Evolutionary conservation across 2,329 filamentous ascomycete genomes (phyloP).

Genomic region (Neophaeococcomyces aloes): DNA sequence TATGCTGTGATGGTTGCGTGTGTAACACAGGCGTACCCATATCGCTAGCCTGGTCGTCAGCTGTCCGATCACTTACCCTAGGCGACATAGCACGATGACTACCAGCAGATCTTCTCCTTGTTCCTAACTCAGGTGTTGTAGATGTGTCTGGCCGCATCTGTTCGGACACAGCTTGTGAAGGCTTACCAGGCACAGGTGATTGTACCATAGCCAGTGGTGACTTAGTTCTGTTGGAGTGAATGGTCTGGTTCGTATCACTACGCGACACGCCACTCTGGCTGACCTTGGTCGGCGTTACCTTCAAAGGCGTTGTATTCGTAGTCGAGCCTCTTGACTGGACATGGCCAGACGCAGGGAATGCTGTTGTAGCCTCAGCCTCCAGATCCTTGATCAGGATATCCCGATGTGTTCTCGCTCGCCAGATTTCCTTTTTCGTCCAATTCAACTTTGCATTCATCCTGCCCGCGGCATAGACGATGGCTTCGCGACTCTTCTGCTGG

Average conservation of each 20-base stretch:
- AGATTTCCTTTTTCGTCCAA: conserved; percentile 90
- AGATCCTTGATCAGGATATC: conserved; percentile 80
- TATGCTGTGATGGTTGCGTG: conserved; percentile 25
- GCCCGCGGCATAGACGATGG: conserved; percentile 73
- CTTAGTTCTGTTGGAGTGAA: conserved; percentile 4
- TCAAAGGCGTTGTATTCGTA: conserved; percentile 14
- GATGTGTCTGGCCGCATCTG: conserved; percentile 13
- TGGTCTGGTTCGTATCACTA: conserved; percentile 8
- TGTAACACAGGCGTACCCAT: conserved; percentile 10
- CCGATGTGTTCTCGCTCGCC: conserved; percentile 79
- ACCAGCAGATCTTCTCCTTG: neutral
- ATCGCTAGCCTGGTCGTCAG: neutral
- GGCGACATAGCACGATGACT: conserved; percentile 2
- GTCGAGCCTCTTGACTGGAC: conserved; percentile 4
- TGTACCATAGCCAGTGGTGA: neutral
- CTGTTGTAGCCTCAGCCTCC: conserved; percentile 54
- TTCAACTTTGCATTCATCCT: conserved; percentile 79
- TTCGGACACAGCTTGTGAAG: conserved; percentile 14
- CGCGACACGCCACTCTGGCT: conserved; percentile 10
- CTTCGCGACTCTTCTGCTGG: conserved; percentile 77
- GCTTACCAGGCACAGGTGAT: neutral
- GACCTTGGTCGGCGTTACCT: conserved; percentile 16
- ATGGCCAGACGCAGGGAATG: conserved; percentile 18
- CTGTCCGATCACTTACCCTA: neutral
- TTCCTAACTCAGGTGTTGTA: conserved; percentile 1